phyloP scores from a whole-genome alignment of 371 early-diverging fungal species.

The Apophysomyces elegans region DNA sequence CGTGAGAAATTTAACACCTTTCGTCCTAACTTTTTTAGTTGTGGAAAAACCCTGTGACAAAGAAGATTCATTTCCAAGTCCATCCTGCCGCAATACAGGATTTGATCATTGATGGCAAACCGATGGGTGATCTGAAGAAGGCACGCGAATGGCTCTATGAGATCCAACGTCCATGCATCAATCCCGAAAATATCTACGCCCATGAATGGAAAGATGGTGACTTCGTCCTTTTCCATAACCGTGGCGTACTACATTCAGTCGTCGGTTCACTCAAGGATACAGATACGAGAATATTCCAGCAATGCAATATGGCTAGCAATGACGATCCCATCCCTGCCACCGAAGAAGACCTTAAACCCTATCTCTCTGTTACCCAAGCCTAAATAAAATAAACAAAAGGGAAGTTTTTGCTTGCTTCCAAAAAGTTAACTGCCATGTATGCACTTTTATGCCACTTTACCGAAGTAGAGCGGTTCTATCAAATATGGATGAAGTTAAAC shows the following conservation, averaged over 20 bases:
- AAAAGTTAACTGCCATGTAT: too few relatives aligned
- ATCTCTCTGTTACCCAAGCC: constrained; percentile 10
- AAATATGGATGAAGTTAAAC: too few relatives aligned
- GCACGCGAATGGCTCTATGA: constrained; percentile 48
- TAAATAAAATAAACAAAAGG: not conserved
- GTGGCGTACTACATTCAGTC: constrained; percentile 51
- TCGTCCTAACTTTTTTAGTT: constrained; percentile 23
- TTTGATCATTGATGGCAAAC: constrained; percentile 55
- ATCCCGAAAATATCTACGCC: constrained; percentile 50
- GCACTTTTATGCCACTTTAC: too few relatives aligned
- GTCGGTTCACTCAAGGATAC: constrained; percentile 48
- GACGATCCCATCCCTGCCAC: constrained; percentile 47
- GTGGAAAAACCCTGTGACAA: constrained; percentile 56
- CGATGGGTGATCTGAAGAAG: constrained; percentile 48
- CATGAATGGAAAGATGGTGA: constrained; percentile 58
- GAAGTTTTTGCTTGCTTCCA: not conserved
- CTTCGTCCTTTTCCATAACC: constrained; percentile 55
- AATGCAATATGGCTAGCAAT: constrained; percentile 51
- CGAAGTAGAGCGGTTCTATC: too few relatives aligned
- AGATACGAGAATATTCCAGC: constrained; percentile 51
- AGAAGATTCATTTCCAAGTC: constrained; percentile 54
- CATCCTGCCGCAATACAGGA: constrained; percentile 53
- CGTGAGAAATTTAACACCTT: too few relatives aligned
- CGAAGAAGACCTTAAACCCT: constrained; percentile 50
- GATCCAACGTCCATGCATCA: constrained; percentile 51